phyloP scores from a whole-genome alignment of 805 yeast species.

The Yamadazyma takamatsuzukensis region DNA sequence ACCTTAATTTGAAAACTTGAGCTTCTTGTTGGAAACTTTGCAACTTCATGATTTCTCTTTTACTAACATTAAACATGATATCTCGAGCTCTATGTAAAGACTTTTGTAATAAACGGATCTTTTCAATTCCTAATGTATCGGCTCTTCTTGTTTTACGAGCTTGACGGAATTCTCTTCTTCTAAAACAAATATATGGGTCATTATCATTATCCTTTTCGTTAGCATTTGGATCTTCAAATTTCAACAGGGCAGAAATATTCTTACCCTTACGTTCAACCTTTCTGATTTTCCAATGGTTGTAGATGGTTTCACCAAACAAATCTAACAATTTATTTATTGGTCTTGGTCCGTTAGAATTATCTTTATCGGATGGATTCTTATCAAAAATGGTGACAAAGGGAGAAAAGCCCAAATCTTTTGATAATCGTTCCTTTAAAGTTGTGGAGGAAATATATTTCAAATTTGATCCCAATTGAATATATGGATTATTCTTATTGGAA shows the following conservation, averaged over 20 bases:
- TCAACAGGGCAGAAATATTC: slow-evolving; percentile 67
- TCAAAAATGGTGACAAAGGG: slow-evolving; percentile 62
- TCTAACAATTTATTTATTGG: slow-evolving; percentile 48
- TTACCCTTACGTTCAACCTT: slow-evolving; percentile 69
- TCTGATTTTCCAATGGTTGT: slow-evolving; percentile 77
- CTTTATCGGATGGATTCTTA: slow-evolving; percentile 28
- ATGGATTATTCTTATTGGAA: slow-evolving; percentile 23
- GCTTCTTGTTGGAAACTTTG: slow-evolving; percentile 60
- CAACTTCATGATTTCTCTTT: slow-evolving; percentile 65
- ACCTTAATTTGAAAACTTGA: slow-evolving; percentile 68
- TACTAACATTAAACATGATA: slow-evolving; percentile 64
- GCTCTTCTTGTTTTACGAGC: slow-evolving; percentile 95
- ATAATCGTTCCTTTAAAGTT: slow-evolving; percentile 55
- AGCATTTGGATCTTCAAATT: slow-evolving; percentile 73
- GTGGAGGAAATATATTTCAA: slow-evolving; percentile 45
- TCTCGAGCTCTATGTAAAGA: slow-evolving; percentile 76
- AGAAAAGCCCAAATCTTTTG: slow-evolving; percentile 51
- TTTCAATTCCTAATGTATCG: slow-evolving; percentile 84
- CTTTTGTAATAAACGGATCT: slow-evolving; percentile 65
- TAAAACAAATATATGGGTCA: slow-evolving; percentile 93
- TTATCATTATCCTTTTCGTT: slow-evolving; percentile 80
- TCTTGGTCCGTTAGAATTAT: slow-evolving; percentile 24
- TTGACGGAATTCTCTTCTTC: slow-evolving; percentile 92
- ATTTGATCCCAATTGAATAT: slow-evolving; percentile 24
- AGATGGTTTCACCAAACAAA: slow-evolving; percentile 61